Evolutionary conservation across 306 rosid genomes (phyloP).

Genomic region (Lathyrus oleraceus): DNA sequence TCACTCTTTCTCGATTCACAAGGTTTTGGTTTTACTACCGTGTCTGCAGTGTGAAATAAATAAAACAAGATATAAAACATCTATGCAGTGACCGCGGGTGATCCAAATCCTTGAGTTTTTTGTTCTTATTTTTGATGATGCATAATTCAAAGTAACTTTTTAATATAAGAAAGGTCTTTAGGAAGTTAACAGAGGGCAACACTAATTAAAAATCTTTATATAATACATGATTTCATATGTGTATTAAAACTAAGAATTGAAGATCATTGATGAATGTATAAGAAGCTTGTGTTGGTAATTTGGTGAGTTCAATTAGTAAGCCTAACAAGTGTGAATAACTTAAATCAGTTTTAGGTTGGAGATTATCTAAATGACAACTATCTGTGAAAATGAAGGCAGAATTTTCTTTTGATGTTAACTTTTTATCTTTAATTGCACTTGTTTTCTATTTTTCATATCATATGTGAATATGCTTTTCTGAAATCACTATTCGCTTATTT

Average conservation of each 20-base stretch:
- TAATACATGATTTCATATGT: background rate
- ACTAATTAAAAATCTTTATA: background rate
- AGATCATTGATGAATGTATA: background rate
- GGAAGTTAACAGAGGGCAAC: conserved; percentile 1
- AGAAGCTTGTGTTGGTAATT: conserved; percentile 28
- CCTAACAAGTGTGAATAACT: conserved; percentile 20
- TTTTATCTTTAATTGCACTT: conserved; percentile 7
- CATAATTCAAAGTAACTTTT: conserved; percentile 1
- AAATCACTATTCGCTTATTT: conserved; percentile 27
- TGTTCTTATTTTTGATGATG: background rate
- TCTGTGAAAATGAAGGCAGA: background rate
- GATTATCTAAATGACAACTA: conserved; percentile 10
- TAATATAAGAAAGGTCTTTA: background rate
- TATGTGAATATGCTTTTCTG: background rate
- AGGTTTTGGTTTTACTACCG: conserved; percentile 10
- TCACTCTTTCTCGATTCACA: background rate
- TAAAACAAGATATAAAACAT: background rate
- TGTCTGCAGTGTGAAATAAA: conserved; percentile 12
- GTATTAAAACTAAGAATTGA: background rate
- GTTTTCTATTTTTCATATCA: conserved; percentile 11
- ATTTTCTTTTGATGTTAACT: conserved; percentile 11
- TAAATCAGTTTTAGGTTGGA: conserved; percentile 4
- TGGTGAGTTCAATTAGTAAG: conserved; percentile 18
- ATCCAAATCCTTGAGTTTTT: background rate
- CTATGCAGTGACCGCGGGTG: too few relatives aligned